Base-by-base conservation (phyloP, 73 alveolate genomes). In the Stentor roeselii region DNA sequence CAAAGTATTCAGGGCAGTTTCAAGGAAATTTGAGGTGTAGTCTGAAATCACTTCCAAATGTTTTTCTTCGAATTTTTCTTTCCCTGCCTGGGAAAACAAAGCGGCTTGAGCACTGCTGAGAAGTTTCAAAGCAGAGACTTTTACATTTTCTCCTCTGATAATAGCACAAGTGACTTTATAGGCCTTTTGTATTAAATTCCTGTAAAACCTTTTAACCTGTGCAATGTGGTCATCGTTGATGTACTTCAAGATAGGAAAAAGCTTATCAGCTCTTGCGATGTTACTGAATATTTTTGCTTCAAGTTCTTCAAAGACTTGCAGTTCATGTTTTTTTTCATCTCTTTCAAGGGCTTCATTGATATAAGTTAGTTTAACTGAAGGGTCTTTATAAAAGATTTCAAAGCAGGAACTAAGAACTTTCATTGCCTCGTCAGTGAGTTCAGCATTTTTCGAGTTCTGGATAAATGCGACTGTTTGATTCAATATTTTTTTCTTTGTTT, bases 231-330 rank as follows among this genome's bases (percentile, higher is more conserved):
- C 78, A 14, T 60, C 78, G 4, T 11, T 21, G 6, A 60, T 3
- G 3, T 6, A 21, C 34, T 60, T 27, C 30, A 60, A 60, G 30
- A 38, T 38, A 14, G 78, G 78, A 60, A 60, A 60, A 31, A 60
- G 41, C 78, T 60, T 60, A 60, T 60, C 78, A 60, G 78, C 40
- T 11, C 78, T 11, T 21, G 78, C 78, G 40, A 60, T 60, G 14
- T 60, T 38, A 6, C 3, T 3, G 78, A 60, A 60, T 14, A 60
- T 60, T 31, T 27, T 60, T 6, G 11, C 78, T 60, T 60, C 78
- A 60, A 60, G 78, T 60, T 60, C 39, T 60, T 60, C 30, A 60
- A 60, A 60, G 4, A 60, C 36, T 60, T 11, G 39, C 3, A 60
- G 11, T 21, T 14, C 39, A 11, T 31, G 40, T 27, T 6, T 6